A percentile compares a stretch with the other conserved stretches of the same genome.
These are phyloP conservation scores for Trichoderma reesei DNA, from an alignment of 495 filamentous ascomycete species.

Conservation along the genomic window DNA sequence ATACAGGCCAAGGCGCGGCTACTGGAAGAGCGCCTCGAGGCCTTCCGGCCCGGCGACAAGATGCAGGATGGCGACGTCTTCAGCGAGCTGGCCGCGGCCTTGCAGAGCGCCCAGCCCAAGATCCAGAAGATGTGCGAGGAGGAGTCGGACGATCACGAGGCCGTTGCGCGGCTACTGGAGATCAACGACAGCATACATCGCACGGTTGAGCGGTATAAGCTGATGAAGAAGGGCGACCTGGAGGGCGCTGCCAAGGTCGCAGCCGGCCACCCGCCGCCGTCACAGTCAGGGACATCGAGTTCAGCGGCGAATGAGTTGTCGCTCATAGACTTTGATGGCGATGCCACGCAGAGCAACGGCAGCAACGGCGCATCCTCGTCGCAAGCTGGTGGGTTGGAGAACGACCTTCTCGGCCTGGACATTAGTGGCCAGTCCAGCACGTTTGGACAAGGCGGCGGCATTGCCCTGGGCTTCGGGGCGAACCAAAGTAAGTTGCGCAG, in stretches of 20 bases:
- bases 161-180: constrained; percentile 87
- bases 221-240: constrained; percentile 87
- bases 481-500: constrained; percentile 44
- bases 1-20: constrained; percentile 89
- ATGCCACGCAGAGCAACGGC: constrained; percentile 48
- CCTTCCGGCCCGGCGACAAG: constrained; percentile 69
- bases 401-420: constrained; percentile 45
- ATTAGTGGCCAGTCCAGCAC: constrained; percentile 31
- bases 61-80: constrained; percentile 89
- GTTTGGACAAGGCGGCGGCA: constrained; percentile 68
- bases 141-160: constrained; percentile 91
- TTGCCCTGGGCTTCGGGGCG: constrained; percentile 71
- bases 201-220: constrained; percentile 87
- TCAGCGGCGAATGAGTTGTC: constrained; percentile 79
- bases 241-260: constrained; percentile 80
- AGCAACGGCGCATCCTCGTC: not conserved
- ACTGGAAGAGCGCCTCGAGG: constrained; percentile 85
- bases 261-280: constrained; percentile 59
- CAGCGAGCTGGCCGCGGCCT: constrained; percentile 84
- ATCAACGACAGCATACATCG: constrained; percentile 98
- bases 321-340: constrained; percentile 81
- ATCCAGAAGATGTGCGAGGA: constrained; percentile 99
- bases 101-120: constrained; percentile 93
- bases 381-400: constrained; percentile 32
- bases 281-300: constrained; percentile 42